phyloP scores from a whole-genome alignment of 306 rosid genomes.

The Quercus dentata region DNA sequence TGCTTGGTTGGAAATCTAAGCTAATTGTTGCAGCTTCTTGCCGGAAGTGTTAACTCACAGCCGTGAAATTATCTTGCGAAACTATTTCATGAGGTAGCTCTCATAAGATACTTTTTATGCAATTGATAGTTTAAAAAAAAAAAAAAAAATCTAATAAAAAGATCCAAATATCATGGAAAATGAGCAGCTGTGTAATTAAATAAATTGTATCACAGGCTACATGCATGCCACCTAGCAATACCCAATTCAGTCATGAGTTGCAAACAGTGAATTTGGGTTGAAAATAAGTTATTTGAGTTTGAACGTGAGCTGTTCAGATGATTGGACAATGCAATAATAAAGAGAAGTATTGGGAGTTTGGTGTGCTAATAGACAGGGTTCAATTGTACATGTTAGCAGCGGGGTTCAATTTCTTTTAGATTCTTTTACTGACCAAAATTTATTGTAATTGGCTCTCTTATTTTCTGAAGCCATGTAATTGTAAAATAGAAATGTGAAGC shows the following conservation, averaged over 20 bases:
- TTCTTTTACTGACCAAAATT: constrained; percentile 17
- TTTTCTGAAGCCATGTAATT: background rate
- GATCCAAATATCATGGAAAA: constrained; percentile 11
- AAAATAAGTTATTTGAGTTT: constrained; percentile 26
- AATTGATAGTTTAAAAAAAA: no score
- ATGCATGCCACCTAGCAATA: background rate
- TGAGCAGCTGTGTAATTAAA: background rate
- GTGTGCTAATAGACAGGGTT: constrained; percentile 25
- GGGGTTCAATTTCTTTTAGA: constrained; percentile 12
- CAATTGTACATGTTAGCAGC: constrained; percentile 22
- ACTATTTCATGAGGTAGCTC: no score
- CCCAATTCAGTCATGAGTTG: constrained; percentile 18
- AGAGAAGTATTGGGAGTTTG: constrained; percentile 25
- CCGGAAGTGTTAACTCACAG: constrained; percentile 67
- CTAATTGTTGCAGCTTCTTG: constrained; percentile 87
- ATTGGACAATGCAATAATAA: constrained; percentile 39
- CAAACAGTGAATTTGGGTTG: constrained; percentile 12
- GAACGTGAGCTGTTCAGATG: constrained; percentile 20
- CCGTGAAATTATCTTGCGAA: background rate
- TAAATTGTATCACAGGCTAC: constrained; percentile 8
- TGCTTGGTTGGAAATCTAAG: constrained; percentile 89
- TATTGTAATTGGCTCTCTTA: background rate
- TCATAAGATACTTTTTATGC: no score
- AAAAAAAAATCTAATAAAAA: constrained; percentile 24
- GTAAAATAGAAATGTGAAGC: background rate